phyloP scores from a whole-genome alignment of 176 grass and related monocot genomes.

The Aegilops bicornis region DNA sequence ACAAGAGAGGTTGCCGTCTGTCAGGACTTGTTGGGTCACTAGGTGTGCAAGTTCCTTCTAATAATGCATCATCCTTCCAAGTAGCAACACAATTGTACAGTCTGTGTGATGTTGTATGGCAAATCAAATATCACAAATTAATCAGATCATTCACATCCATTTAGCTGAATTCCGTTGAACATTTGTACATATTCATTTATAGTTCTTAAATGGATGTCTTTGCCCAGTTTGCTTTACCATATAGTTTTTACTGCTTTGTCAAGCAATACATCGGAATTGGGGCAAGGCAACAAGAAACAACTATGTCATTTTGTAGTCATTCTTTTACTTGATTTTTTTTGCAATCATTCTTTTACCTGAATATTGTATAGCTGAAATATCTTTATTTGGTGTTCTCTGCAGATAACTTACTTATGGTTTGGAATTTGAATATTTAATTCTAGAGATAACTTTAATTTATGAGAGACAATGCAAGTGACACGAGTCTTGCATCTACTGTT shows the following conservation, averaged over 20 bases:
- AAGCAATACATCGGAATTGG: neutral
- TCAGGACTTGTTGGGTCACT: neutral
- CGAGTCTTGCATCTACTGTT: neutral
- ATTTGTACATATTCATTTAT: neutral
- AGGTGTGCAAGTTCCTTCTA: neutral
- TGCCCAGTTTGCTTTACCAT: neutral
- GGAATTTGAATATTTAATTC: neutral
- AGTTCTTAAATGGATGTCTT: constrained; percentile 7
- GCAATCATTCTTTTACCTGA: neutral
- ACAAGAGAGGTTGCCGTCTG: neutral
- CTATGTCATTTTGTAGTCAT: neutral
- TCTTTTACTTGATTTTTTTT: neutral
- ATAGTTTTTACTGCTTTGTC: neutral
- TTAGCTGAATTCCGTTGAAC: neutral
- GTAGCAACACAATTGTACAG: neutral
- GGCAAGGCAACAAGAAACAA: neutral
- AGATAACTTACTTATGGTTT: constrained; percentile 5
- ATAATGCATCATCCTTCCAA: neutral
- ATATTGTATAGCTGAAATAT: constrained; percentile 2
- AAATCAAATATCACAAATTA: constrained; percentile 2
- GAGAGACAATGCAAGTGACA: neutral
- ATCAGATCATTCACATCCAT: neutral
- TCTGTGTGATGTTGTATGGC: neutral
- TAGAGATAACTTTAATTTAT: neutral
- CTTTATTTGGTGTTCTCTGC: neutral